A percentile compares a stretch with the other conserved stretches of the same genome.
These are phyloP conservation scores for Eucalyptus regnans DNA, from an alignment of 345 rosid genomes.

Conservation along the genomic window DNA sequence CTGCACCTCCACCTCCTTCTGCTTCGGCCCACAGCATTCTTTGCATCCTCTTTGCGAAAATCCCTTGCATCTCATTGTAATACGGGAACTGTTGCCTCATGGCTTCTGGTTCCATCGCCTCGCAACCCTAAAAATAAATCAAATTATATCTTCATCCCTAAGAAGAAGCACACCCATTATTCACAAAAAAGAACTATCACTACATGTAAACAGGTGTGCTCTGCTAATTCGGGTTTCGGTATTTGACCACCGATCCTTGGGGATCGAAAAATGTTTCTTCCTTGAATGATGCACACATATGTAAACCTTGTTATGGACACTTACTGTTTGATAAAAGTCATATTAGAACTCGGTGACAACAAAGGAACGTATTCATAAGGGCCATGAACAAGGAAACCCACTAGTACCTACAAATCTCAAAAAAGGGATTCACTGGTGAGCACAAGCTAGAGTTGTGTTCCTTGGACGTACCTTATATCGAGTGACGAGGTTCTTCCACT, in stretches of 20 bases:
- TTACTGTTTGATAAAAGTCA: neutral
- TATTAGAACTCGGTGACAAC: neutral
- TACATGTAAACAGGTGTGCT: neutral
- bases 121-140: constrained; percentile 47
- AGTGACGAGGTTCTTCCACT: constrained; percentile 97
- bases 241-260: neutral
- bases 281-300: neutral
- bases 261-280: neutral
- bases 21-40: constrained; percentile 68
- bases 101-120: constrained; percentile 65
- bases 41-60: constrained; percentile 56
- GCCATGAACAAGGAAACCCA: neutral
- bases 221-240: neutral
- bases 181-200: neutral
- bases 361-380: neutral
- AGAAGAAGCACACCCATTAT: neutral
- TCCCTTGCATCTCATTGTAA: constrained; percentile 62
- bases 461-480: constrained; percentile 64
- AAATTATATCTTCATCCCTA: neutral
- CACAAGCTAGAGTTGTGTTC: neutral
- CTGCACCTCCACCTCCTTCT: constrained; percentile 38
- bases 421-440: neutral
- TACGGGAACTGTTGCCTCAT: constrained; percentile 80
- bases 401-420: neutral
- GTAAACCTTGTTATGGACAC: neutral